Evolutionary conservation across 2,329 filamentous ascomycete species (phyloP), one percentile per base, ranked within the genome.

Genomic region (Verticillium klebahnii): DNA sequence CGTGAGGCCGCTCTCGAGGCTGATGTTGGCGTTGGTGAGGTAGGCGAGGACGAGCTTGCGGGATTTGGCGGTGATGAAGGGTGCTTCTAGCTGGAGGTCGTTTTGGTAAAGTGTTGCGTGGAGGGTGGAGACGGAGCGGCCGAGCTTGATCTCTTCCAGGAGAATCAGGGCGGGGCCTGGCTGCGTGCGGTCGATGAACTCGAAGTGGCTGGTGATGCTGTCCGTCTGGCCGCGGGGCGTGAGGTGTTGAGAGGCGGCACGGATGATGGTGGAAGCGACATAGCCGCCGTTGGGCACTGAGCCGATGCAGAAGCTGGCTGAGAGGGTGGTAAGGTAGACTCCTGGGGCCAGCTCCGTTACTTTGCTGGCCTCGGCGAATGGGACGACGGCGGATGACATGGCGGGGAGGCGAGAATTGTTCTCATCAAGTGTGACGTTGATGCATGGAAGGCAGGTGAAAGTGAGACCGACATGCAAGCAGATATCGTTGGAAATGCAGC

Each of bases 211-310:
- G 1, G 74, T 71, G 23, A 80, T 64, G 2, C 76, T 72, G 64
- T 80, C 73, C 0, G 73, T 69, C 52, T 80, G 78, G 19, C 69
- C 66, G 2, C 69, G 69, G 1, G 67, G 58, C 17, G 65, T 57
- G 17, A 80, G 70, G 61, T 80, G 76, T 2, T 66, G 62, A 14
- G 66, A 69, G 8, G 74, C 74, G 2, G 72, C 75, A 3, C 70
- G 66, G 45, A 80, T 68, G 57, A 82, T 72, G 57, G 76, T 71
- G 17, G 75, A 72, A 5, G 78, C 75, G 1, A 80, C 73, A 61
- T 80, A 82, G 50, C 80, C 79, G 62, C 80, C 79, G 61, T 82
- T 78, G 2, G 79, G 79, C 15, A 81, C 75, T 77, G 57, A 66
- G 9, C 70, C 71, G 23, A 70, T 71, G 61, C 66, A 69, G 56